A percentile compares a stretch with the other conserved stretches of the same genome.
Evolutionary conservation across 1,284 basidiomycete species (phyloP).

Genomic region (Microbotryomycetes sp.): DNA sequence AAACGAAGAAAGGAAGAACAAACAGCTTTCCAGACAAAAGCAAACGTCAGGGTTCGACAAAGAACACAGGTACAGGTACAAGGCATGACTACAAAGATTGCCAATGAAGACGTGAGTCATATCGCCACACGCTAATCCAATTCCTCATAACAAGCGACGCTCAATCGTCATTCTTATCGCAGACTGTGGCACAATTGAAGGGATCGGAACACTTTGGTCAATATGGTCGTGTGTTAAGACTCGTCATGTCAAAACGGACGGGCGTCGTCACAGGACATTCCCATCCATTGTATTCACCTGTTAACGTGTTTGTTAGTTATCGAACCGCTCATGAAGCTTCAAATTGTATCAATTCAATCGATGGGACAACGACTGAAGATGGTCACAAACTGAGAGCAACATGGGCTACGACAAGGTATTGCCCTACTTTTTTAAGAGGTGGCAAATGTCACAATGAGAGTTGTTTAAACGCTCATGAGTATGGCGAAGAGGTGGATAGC

Average conservation of each 20-base stretch:
- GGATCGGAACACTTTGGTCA: slow-evolving; percentile 97
- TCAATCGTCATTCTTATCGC: slow-evolving; percentile 8
- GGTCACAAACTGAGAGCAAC: slow-evolving; percentile 81
- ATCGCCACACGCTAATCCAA: not conserved
- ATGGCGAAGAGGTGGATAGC: slow-evolving; percentile 96
- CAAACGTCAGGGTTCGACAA: slow-evolving; percentile 93
- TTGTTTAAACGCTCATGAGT: slow-evolving; percentile 94
- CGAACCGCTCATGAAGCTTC: slow-evolving; percentile 91
- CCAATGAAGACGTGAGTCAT: slow-evolving; percentile 80
- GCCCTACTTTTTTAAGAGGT: slow-evolving; percentile 88
- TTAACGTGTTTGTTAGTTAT: slow-evolving; percentile 95
- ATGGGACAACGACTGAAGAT: slow-evolving; percentile 74
- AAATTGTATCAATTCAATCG: slow-evolving; percentile 83
- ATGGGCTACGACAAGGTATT: slow-evolving; percentile 96
- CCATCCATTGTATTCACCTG: slow-evolving; percentile 52
- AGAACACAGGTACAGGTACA: slow-evolving; percentile 95
- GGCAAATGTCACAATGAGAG: slow-evolving; percentile 76
- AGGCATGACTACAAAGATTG: slow-evolving; percentile 82
- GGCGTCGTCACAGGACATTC: slow-evolving; percentile 49
- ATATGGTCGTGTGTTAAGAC: slow-evolving; percentile 96
- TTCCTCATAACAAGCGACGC: slow-evolving; percentile 17
- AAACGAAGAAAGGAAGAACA: slow-evolving; percentile 93
- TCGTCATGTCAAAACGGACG: slow-evolving; percentile 84
- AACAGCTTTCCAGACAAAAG: slow-evolving; percentile 76
- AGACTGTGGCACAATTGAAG: slow-evolving; percentile 89